These are phyloP conservation scores for Blepharisma undulans DNA, from an alignment of 169 alveolate species.

Conservation along the genomic window DNA sequence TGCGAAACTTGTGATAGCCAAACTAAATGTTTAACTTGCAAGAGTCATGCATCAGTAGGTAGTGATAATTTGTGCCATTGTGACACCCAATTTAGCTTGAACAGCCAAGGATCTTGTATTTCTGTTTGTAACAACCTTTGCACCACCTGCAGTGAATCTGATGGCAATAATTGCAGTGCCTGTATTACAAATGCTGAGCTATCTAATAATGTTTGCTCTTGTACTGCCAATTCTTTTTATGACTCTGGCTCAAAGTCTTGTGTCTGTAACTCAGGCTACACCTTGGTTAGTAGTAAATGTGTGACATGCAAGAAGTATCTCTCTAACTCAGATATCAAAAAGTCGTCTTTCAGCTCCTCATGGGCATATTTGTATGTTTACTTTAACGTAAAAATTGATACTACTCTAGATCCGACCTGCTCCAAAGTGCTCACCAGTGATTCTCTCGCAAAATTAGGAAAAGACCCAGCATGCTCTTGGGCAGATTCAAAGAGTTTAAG, in stretches of 20 bases:
- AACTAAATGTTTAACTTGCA: neutral
- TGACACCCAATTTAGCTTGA: neutral
- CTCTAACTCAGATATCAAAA: neutral
- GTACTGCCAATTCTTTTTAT: neutral
- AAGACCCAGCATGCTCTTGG: neutral
- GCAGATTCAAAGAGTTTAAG: neutral
- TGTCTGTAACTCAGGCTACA: neutral
- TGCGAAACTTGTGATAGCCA: neutral
- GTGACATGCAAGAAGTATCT: neutral
- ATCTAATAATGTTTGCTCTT: neutral
- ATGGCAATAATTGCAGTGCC: neutral
- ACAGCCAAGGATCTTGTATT: neutral
- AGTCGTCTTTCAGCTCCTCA: neutral
- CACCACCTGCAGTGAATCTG: neutral
- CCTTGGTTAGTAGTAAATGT: neutral
- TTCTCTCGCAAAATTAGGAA: neutral
- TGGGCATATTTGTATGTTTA: neutral
- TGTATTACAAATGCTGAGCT: neutral
- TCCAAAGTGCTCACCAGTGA: neutral
- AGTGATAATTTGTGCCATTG: neutral
- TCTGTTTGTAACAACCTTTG: neutral
- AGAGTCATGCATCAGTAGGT: neutral
- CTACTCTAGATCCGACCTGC: neutral
- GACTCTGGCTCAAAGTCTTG: neutral
- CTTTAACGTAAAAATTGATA: neutral